A percentile compares a stretch with the other conserved stretches of the same genome.
These are phyloP conservation scores for Phallus indusiatus DNA, from an alignment of 768 basidiomycete species.

Conservation along the genomic window DNA sequence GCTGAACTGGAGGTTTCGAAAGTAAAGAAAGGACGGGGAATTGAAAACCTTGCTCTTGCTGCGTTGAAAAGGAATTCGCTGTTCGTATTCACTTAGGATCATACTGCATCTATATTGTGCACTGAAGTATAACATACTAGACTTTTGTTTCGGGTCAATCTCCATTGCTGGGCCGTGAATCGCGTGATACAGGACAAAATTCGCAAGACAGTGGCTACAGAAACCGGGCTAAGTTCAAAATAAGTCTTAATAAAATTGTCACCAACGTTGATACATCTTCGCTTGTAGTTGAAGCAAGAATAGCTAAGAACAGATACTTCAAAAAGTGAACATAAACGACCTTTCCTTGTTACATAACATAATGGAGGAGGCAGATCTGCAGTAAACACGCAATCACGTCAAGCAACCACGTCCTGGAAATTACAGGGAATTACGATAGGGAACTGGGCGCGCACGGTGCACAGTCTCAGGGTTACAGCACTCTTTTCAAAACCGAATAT, in stretches of 20 bases:
- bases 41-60: slow-evolving; percentile 66
- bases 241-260: not conserved
- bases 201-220: slow-evolving; percentile 82
- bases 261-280: not conserved
- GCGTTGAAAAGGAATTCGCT: slow-evolving; percentile 76
- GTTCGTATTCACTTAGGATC: slow-evolving; percentile 13
- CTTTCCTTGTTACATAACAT: slow-evolving; percentile 89
- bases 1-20: slow-evolving; percentile 74
- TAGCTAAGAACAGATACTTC: slow-evolving; percentile 71
- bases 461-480: no score
- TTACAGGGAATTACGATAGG: slow-evolving; percentile 41
- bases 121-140: slow-evolving; percentile 8
- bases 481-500: slow-evolving; percentile 16
- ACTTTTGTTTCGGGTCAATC: slow-evolving; percentile 73
- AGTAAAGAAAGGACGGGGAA: slow-evolving; percentile 70
- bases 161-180: slow-evolving; percentile 69
- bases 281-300: slow-evolving; percentile 74
- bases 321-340: slow-evolving; percentile 66
- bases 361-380: no score
- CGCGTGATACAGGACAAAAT: slow-evolving; percentile 92
- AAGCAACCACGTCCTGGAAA: slow-evolving; percentile 56
- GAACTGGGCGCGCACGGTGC: slow-evolving; percentile 30
- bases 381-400: no score
- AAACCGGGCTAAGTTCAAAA: slow-evolving; percentile 64
- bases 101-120: not conserved